phyloP scores from a whole-genome alignment of 2,329 filamentous ascomycete species.

The Aaosphaeria arxii region DNA sequence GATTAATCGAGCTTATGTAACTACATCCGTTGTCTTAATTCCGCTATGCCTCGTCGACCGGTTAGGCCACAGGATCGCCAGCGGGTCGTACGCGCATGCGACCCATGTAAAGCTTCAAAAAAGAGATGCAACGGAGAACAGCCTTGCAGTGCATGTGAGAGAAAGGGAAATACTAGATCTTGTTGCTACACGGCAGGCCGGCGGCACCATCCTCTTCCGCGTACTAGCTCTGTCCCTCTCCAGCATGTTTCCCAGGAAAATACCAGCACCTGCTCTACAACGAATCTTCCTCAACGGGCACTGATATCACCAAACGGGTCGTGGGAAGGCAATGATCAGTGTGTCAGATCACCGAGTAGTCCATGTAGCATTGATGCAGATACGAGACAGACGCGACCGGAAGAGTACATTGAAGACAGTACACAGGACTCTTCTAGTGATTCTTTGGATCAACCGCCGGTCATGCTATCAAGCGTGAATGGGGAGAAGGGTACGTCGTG shows the following conservation, averaged over 20 bases:
- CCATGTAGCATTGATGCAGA: not conserved
- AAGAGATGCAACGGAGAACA: slow-evolving; percentile 15
- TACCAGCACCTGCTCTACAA: too few species aligned
- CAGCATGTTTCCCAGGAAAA: too few species aligned
- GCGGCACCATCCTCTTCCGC: slow-evolving; percentile 8
- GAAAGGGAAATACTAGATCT: slow-evolving; percentile 9
- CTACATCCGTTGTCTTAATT: not conserved
- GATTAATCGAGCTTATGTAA: too few species aligned
- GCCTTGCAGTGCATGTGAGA: slow-evolving; percentile 16
- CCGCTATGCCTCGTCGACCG: slow-evolving; percentile 16
- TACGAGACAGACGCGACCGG: too few species aligned
- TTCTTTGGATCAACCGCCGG: slow-evolving; percentile 11
- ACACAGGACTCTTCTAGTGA: slow-evolving; percentile 11
- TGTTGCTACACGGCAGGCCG: slow-evolving; percentile 12
- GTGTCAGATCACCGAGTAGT: too few species aligned
- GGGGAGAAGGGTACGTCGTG: slow-evolving; percentile 43
- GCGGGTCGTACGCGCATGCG: slow-evolving; percentile 18
- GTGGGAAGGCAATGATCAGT: too few species aligned
- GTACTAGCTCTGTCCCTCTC: too few species aligned
- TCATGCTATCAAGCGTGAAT: slow-evolving; percentile 53
- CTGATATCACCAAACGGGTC: too few species aligned
- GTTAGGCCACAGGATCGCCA: slow-evolving; percentile 18
- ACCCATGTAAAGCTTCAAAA: slow-evolving; percentile 16
- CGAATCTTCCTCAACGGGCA: too few species aligned
- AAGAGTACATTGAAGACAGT: slow-evolving; percentile 6